A percentile compares a stretch with the other conserved stretches of the same genome.
Conservation (phyloP, 2,329 filamentous ascomycete genomes). For the Xylariaceae sp. region DNA sequence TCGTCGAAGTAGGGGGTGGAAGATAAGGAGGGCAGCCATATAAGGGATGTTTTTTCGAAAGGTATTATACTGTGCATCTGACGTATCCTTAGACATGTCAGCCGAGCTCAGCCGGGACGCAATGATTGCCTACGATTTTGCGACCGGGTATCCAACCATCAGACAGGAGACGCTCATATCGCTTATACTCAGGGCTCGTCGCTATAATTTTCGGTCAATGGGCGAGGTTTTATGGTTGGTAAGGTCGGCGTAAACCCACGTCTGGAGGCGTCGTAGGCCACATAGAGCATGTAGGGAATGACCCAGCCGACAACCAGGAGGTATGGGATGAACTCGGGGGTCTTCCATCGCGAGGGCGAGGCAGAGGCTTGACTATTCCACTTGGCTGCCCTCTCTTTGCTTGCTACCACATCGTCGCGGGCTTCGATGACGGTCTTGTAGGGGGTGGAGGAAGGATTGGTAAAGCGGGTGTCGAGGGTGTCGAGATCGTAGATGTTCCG, state of each 20-base stretch:
- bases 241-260: constrained; percentile 42
- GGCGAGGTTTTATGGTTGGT: background rate
- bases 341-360: constrained; percentile 77
- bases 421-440: constrained; percentile 55
- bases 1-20: constrained; percentile 76
- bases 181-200: constrained; percentile 74
- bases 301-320: constrained; percentile 60
- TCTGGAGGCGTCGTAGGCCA: constrained; percentile 80
- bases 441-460: constrained; percentile 64
- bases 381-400: constrained; percentile 38
- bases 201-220: constrained; percentile 44
- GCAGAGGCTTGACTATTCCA: constrained; percentile 45
- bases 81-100: constrained; percentile 62
- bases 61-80: constrained; percentile 79
- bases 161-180: constrained; percentile 66
- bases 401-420: constrained; percentile 37
- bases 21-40: constrained; percentile 65
- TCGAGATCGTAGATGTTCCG: constrained; percentile 59
- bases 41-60: constrained; percentile 86
- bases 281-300: constrained; percentile 86
- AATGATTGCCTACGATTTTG: constrained; percentile 62
- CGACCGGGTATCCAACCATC: constrained; percentile 90
- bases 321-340: constrained; percentile 82
- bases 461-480: constrained; percentile 60
- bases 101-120: background rate